phyloP scores from a whole-genome alignment of 768 basidiomycete genomes.

The Calocybe gangraenosa region DNA sequence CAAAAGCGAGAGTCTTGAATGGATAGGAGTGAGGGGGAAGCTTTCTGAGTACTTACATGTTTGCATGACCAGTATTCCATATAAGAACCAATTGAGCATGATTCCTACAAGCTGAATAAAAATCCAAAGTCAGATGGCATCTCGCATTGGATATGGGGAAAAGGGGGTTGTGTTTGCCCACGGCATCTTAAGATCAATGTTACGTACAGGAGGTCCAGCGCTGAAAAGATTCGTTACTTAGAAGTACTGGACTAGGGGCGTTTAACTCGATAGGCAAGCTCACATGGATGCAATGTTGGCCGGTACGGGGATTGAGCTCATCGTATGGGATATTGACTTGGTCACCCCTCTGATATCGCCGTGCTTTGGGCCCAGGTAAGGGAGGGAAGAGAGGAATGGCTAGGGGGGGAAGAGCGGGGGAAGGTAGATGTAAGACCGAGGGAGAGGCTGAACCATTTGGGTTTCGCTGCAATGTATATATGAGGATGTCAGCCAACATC shows the following conservation, averaged over 20 bases:
- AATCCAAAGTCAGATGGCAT: too few relatives aligned
- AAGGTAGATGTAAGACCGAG: too few relatives aligned
- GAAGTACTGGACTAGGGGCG: not conserved
- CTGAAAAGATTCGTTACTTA: not conserved
- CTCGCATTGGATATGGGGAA: too few relatives aligned
- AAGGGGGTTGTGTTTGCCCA: too few relatives aligned
- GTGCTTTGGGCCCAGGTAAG: too few relatives aligned
- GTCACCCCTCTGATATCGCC: too few relatives aligned
- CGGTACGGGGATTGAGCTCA: not conserved
- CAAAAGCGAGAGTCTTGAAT: not conserved
- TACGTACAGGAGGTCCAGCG: not conserved
- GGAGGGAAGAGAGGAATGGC: too few relatives aligned
- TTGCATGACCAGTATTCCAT: conserved; percentile 12
- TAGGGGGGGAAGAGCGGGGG: too few relatives aligned
- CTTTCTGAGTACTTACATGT: not conserved
- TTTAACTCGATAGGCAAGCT: not conserved
- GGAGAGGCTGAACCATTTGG: too few relatives aligned
- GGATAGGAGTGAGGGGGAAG: not conserved
- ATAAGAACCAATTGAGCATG: conserved; percentile 12
- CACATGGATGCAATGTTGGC: conserved; percentile 1
- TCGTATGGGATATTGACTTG: not conserved
- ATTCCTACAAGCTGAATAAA: conserved; percentile 6
- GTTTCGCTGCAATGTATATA: too few relatives aligned
- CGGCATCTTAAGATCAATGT: not conserved
- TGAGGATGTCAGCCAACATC: too few relatives aligned